A percentile compares a stretch with the other conserved stretches of the same genome.
phyloP scores from a whole-genome alignment of 1,284 basidiomycete genomes.

The Pholiota adiposa region DNA sequence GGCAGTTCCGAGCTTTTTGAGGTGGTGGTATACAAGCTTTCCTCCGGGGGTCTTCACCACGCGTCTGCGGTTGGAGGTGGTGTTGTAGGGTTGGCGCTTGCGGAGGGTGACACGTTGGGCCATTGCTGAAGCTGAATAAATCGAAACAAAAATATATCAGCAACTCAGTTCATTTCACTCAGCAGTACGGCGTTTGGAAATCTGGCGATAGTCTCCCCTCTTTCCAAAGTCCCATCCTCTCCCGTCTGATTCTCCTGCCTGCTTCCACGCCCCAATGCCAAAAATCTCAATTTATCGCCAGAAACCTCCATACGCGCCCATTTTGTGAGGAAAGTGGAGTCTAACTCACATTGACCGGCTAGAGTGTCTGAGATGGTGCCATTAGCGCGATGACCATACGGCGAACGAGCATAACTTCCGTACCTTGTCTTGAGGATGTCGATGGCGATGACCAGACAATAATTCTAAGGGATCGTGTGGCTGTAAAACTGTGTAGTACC shows the following conservation, averaged over 20 bases:
- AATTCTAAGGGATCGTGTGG: constrained; percentile 32
- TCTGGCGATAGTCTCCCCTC: neutral
- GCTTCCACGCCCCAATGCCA: neutral
- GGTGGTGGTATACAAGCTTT: constrained; percentile 89
- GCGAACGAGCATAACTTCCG: constrained; percentile 24
- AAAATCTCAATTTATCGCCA: constrained; percentile 9
- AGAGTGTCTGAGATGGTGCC: constrained; percentile 2
- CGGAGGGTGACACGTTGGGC: constrained; percentile 99
- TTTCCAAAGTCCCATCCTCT: neutral
- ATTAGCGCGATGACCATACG: constrained; percentile 7
- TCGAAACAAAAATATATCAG: constrained; percentile 14
- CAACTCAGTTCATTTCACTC: neutral
- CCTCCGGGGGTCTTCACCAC: constrained; percentile 98
- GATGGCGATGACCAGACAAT: constrained; percentile 36
- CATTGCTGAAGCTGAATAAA: constrained; percentile 60
- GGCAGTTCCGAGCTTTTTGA: constrained; percentile 84
- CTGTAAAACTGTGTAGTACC: constrained; percentile 40
- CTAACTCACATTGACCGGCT: constrained; percentile 37
- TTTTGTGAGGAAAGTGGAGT: constrained; percentile 14
- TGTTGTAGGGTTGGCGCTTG: constrained; percentile 99
- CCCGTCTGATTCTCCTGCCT: neutral
- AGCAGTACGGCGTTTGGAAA: neutral
- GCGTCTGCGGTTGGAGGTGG: constrained; percentile 93
- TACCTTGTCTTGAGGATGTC: constrained; percentile 51
- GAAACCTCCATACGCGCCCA: constrained; percentile 12